phyloP scores from a whole-genome alignment of 2,329 filamentous ascomycete genomes.

The Exophiala phaeomuriformis region DNA sequence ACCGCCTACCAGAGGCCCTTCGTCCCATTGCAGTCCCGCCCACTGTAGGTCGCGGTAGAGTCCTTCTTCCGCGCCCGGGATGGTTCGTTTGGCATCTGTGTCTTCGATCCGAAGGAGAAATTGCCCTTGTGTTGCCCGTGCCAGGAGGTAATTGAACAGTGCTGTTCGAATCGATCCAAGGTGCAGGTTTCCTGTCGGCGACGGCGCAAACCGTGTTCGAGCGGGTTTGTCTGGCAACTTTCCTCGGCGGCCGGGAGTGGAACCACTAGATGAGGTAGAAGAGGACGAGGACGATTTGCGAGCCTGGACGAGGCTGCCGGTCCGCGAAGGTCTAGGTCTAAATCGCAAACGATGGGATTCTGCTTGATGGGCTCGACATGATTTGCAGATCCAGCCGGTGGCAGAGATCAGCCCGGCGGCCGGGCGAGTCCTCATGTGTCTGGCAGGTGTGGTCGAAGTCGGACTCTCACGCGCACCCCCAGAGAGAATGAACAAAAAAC shows the following conservation, averaged over 20 bases:
- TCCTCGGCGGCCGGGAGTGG: slow-evolving; percentile 25
- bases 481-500: slow-evolving; percentile 4
- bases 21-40: slow-evolving; percentile 88
- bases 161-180: slow-evolving; percentile 87
- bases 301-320: not conserved
- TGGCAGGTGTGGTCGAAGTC: no score
- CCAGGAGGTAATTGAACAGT: slow-evolving; percentile 90
- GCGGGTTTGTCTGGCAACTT: slow-evolving; percentile 52
- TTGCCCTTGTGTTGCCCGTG: slow-evolving; percentile 76
- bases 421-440: slow-evolving; percentile 13
- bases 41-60: slow-evolving; percentile 75
- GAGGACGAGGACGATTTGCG: slow-evolving; percentile 3
- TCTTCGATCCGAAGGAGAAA: slow-evolving; percentile 91
- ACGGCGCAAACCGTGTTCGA: slow-evolving; percentile 86
- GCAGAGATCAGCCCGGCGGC: slow-evolving; percentile 4
- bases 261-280: not conserved
- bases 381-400: slow-evolving; percentile 18
- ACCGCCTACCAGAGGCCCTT: slow-evolving; percentile 78
- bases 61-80: slow-evolving; percentile 68
- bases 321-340: not conserved
- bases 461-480: no score
- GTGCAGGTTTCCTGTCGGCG: slow-evolving; percentile 88
- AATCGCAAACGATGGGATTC: not conserved
- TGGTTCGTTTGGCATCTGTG: slow-evolving; percentile 73
- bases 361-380: slow-evolving; percentile 16